Evolutionary conservation across 208 protist genomes (phyloP).

Genomic region (Wallacemonas sp.): DNA sequence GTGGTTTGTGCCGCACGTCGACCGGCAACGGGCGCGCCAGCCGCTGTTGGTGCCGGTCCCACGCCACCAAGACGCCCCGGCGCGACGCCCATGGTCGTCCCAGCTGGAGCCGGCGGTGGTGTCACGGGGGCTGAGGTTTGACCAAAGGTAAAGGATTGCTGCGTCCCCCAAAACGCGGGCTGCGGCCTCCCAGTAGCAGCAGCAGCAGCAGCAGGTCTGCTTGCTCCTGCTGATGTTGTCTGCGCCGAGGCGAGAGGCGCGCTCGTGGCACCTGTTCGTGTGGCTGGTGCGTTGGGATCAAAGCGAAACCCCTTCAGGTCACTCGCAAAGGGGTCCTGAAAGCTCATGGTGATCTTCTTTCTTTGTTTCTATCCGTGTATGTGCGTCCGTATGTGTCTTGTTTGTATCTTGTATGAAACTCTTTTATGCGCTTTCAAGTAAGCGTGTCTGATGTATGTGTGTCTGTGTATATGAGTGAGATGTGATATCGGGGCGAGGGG

Average conservation of each 20-base stretch:
- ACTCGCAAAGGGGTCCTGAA: conserved; percentile 71
- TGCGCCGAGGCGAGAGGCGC: neutral
- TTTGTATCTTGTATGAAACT: conserved; percentile 10
- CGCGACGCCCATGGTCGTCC: neutral
- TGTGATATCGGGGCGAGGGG: too few species aligned
- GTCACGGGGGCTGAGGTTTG: neutral
- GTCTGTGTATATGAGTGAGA: conserved; percentile 6
- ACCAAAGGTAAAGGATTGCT: conserved; percentile 16
- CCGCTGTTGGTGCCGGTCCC: neutral
- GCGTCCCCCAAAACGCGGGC: conserved; percentile 10
- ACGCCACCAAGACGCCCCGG: neutral
- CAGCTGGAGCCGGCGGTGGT: neutral
- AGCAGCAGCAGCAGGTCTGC: neutral
- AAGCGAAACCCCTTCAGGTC: conserved; percentile 45
- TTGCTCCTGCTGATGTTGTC: neutral
- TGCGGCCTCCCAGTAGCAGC: neutral
- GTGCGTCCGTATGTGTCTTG: conserved; percentile 13
- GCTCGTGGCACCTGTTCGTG: neutral
- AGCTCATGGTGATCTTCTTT: conserved; percentile 37
- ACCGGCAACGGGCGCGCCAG: conserved; percentile 22
- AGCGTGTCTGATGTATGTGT: conserved; percentile 19
- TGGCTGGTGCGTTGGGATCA: conserved; percentile 1
- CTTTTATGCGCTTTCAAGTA: too few species aligned
- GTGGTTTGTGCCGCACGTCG: conserved; percentile 16
- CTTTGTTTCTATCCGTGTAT: conserved; percentile 13